Percentiles rank a stretch among this genome's conserved stretches.
Evolutionary conservation across 176 grass and related monocot species (phyloP).

Genomic region (Carex cristatella): DNA sequence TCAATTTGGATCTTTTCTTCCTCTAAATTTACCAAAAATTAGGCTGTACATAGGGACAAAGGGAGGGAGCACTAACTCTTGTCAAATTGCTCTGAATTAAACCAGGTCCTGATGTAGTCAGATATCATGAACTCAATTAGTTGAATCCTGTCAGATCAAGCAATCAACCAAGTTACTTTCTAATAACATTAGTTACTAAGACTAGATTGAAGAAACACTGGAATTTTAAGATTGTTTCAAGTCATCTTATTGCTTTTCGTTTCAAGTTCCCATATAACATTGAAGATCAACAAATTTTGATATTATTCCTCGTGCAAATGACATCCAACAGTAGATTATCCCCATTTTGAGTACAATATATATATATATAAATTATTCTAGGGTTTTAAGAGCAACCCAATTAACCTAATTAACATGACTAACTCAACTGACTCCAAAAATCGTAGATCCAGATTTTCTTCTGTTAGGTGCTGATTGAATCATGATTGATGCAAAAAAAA

Average conservation of each 20-base stretch:
- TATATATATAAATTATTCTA: not conserved
- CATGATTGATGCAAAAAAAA: not conserved
- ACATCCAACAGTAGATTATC: not conserved
- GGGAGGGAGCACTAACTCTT: constrained; percentile 48
- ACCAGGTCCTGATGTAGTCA: constrained; percentile 62
- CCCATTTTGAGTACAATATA: not conserved
- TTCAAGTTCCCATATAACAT: not conserved
- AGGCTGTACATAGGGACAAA: not conserved
- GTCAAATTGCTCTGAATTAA: constrained; percentile 50
- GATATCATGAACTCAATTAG: constrained; percentile 76
- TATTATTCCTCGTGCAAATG: not conserved
- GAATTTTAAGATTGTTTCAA: not conserved
- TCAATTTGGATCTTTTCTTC: not conserved
- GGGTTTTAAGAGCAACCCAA: not conserved
- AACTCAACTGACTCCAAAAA: not conserved
- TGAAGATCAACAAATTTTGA: not conserved
- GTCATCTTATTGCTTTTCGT: not conserved
- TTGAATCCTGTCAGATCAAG: constrained; percentile 58
- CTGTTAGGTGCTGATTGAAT: not conserved
- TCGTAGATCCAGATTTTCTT: not conserved
- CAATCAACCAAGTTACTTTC: constrained; percentile 2
- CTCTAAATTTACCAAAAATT: constrained; percentile 7
- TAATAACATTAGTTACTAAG: not conserved
- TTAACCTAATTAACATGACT: not conserved
- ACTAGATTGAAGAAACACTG: not conserved